These are phyloP conservation scores for Leccinum ochraceum DNA, from an alignment of 768 basidiomycete genomes.

Conservation along the genomic window DNA sequence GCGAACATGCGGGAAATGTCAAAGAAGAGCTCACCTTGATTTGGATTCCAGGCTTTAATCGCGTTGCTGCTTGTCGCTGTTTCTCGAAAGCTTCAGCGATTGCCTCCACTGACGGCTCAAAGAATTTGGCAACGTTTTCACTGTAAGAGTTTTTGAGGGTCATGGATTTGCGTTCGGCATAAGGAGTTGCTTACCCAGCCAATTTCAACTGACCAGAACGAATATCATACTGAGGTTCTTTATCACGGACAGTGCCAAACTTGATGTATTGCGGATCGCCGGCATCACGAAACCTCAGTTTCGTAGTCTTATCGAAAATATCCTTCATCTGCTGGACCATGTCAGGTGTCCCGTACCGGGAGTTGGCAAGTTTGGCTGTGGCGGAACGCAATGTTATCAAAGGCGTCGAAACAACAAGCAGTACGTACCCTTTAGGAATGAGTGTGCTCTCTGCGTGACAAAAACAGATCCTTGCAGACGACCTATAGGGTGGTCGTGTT, in stretches of 20 bases:
- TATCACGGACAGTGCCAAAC: slow-evolving; percentile 39
- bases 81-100: slow-evolving; percentile 37
- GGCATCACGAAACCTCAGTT: slow-evolving; percentile 40
- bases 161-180: not conserved
- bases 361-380: slow-evolving; percentile 32
- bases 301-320: slow-evolving; percentile 38
- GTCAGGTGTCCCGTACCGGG: slow-evolving; percentile 28
- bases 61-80: slow-evolving; percentile 24
- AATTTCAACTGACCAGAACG: slow-evolving; percentile 39
- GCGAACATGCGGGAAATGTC: not conserved
- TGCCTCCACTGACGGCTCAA: slow-evolving; percentile 42
- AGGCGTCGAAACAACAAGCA: not conserved
- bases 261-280: slow-evolving; percentile 38
- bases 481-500: slow-evolving; percentile 31
- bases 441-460: slow-evolving; percentile 33
- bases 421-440: slow-evolving; percentile 30
- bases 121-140: slow-evolving; percentile 39
- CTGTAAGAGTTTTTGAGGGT: slow-evolving; percentile 16
- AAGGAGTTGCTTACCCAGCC: slow-evolving; percentile 30
- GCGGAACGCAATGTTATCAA: not conserved
- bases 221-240: slow-evolving; percentile 36
- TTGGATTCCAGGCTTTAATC: slow-evolving; percentile 20
- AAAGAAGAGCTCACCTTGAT: slow-evolving; percentile 20
- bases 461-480: slow-evolving; percentile 39
- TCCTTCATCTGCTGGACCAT: slow-evolving; percentile 35